Evolutionary conservation across 495 filamentous ascomycete species (phyloP), one percentile per base, ranked within the genome.

Genomic region (Trichoderma parareesei): DNA sequence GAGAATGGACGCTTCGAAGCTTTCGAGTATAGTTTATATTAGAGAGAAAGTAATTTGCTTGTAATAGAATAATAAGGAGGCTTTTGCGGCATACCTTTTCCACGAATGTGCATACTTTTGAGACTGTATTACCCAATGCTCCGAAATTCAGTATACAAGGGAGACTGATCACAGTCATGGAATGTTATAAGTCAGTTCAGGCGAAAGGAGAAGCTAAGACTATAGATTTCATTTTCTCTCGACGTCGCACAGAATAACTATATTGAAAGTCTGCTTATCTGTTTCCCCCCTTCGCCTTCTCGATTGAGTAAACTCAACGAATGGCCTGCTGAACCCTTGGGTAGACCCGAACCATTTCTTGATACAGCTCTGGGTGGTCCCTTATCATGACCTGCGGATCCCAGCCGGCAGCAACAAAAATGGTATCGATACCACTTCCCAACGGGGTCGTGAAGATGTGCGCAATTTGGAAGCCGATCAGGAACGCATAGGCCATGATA

Each of bases 371-470:
- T 0, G 87, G 87, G 73, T 95, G 92, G 63, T 95, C 87, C 27
- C 84, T 78, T 71, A 91, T 89, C 79, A 97, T 75, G 9, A 92
- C 89, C 73, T 93, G 86, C 1, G 93, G 92, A 70, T 96, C 90
- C 88, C 91, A 96, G 0, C 90, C 93, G 72, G 87, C 85, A 6
- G 90, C 90, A 10, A 93, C 90, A 70, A 97, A 97, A 66, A 97
- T 89, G 5, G 93, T 96, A 67, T 87, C 83, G 42, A 88, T 80
- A 18, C 88, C 87, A 68, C 79, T 84, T 73, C 88, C 86, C 16
- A 92, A 79, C 4, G 90, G 93, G 13, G 88, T 90, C 65, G 93
- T 88, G 76, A 96, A 93, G 65, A 93, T 84, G 77, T 94, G 89
- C 70, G 87, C 88, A 67, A 97, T 87, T 75, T 98, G 92, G 67